Evolutionary conservation across 306 rosid genomes (phyloP).

Genomic region (Trichosanthes truncata): DNA sequence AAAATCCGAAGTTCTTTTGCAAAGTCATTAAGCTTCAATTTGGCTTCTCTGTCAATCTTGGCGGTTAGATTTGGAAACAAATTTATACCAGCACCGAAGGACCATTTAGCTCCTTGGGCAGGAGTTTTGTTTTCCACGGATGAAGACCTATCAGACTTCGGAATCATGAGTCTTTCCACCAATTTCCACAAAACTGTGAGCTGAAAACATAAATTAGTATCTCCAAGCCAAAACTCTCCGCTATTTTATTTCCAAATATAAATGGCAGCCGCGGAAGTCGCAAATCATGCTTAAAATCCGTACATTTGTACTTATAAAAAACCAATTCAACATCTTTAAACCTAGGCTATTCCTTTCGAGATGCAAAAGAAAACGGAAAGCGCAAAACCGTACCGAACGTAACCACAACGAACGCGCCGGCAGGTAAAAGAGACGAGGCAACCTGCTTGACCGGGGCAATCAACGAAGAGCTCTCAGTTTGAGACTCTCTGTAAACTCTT

Average conservation of each 20-base stretch:
- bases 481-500: constrained; percentile 68
- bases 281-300: background rate
- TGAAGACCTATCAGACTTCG: constrained; percentile 37
- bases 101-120: constrained; percentile 66
- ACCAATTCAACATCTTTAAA: background rate
- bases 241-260: background rate
- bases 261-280: background rate
- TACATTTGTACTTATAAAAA: background rate
- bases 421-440: constrained; percentile 47
- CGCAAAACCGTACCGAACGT: constrained; percentile 47
- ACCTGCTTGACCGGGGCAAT: constrained; percentile 54
- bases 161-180: constrained; percentile 67
- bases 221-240: constrained; percentile 13
- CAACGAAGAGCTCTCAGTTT: constrained; percentile 31
- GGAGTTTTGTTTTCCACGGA: constrained; percentile 37
- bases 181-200: constrained; percentile 95
- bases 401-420: constrained; percentile 46
- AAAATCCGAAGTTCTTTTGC: constrained; percentile 77
- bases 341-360: background rate
- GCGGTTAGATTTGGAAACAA: constrained; percentile 60
- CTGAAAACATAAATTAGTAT: constrained; percentile 63
- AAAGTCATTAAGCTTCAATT: constrained; percentile 82
- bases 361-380: background rate
- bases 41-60: constrained; percentile 75
- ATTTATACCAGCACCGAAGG: constrained; percentile 66